Percentiles rank a stretch among this genome's conserved stretches.
phyloP scores from a whole-genome alignment of 331 rosid species.

The Pyrus hybrid region DNA sequence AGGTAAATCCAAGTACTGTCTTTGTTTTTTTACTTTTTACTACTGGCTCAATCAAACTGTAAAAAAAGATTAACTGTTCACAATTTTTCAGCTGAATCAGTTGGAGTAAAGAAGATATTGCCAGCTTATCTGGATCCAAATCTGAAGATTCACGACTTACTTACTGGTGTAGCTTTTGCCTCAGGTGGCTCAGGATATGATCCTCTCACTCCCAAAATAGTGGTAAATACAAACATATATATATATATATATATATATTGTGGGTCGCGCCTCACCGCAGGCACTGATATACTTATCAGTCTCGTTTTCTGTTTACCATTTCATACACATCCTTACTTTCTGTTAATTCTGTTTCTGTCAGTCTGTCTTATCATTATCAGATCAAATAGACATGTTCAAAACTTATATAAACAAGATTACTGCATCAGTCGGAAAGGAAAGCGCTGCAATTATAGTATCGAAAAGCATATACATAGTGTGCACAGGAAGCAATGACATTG shows the following conservation, averaged over 20 bases:
- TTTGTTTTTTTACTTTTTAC: neutral
- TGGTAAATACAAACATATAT: constrained; percentile 14
- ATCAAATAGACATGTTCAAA: constrained; percentile 44
- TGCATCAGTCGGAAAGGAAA: constrained; percentile 34
- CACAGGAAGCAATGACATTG: constrained; percentile 57
- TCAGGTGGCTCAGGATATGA: constrained; percentile 68
- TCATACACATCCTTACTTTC: neutral
- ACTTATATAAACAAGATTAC: constrained; percentile 36
- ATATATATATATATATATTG: too few species aligned
- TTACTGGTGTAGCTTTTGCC: constrained; percentile 69
- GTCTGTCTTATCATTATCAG: constrained; percentile 49
- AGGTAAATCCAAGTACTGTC: neutral
- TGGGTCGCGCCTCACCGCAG: too few species aligned
- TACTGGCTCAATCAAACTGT: neutral
- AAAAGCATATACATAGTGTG: constrained; percentile 11
- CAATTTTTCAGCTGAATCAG: constrained; percentile 36
- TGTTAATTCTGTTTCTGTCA: constrained; percentile 8
- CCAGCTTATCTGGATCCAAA: constrained; percentile 59
- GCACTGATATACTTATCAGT: too few species aligned
- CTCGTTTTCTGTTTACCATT: neutral
- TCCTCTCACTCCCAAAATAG: constrained; percentile 50
- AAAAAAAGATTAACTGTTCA: neutral
- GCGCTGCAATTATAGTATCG: constrained; percentile 13
- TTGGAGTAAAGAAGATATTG: constrained; percentile 50
- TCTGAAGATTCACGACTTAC: constrained; percentile 41